Conservation (phyloP, 176 grass and related monocot genomes). For the Themeda triandra region DNA sequence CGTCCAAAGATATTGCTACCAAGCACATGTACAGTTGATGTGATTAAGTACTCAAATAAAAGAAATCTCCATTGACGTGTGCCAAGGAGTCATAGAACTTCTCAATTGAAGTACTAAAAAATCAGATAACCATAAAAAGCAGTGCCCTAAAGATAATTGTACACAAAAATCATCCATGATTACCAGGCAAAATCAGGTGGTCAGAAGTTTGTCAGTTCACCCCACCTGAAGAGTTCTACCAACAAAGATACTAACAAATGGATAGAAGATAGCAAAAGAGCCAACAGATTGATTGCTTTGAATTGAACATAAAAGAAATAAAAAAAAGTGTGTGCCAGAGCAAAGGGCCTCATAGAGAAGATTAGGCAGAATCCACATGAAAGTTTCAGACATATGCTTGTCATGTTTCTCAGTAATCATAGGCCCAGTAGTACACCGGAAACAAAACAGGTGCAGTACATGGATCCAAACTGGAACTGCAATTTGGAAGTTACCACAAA, state of each 20-base stretch:
- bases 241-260: background rate
- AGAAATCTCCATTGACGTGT: too few relatives aligned
- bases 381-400: constrained; percentile 42
- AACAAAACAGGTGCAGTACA: background rate
- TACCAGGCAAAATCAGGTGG: background rate
- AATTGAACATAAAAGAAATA: too few relatives aligned
- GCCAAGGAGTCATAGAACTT: background rate
- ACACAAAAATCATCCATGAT: background rate
- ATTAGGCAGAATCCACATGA: constrained; percentile 21
- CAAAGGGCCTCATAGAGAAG: constrained; percentile 22
- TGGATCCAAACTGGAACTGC: background rate
- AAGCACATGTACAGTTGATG: too few relatives aligned
- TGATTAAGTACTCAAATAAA: background rate
- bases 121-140: too few relatives aligned
- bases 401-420: constrained; percentile 26
- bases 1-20: background rate
- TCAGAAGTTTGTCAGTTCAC: constrained; percentile 20
- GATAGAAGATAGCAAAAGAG: background rate
- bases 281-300: too few relatives aligned
- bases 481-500: background rate
- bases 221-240: background rate
- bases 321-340: background rate
- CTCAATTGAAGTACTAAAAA: background rate
- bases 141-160: background rate
- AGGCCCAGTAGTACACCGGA: background rate